These are phyloP conservation scores for Gossypium arboreum DNA, from an alignment of 345 rosid species.

Conservation along the genomic window DNA sequence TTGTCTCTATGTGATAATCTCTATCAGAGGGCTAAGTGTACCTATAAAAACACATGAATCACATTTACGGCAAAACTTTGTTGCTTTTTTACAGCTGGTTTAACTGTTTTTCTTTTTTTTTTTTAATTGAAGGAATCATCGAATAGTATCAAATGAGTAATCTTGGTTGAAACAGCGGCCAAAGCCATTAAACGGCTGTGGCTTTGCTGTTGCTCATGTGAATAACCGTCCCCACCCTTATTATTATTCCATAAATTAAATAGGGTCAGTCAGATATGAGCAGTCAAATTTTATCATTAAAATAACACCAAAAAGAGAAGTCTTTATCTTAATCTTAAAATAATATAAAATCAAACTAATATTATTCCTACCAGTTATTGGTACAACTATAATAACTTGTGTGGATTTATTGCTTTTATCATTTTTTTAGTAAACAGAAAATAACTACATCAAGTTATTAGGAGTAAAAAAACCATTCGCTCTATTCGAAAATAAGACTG, in stretches of 20 bases:
- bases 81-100: not conserved
- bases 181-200: not conserved
- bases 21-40: not conserved
- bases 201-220: not conserved
- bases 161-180: not conserved
- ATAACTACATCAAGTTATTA: too few species aligned
- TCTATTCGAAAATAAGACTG: too few species aligned
- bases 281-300: too few species aligned
- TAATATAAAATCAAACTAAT: too few species aligned
- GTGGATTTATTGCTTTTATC: too few species aligned
- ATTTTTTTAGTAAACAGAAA: too few species aligned
- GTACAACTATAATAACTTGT: too few species aligned
- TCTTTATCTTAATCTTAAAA: too few species aligned
- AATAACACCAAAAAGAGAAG: too few species aligned
- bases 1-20: not conserved
- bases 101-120: not conserved
- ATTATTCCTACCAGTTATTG: too few species aligned
- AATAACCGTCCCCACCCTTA: not conserved
- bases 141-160: not conserved
- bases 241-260: not conserved
- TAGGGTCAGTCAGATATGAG: not conserved
- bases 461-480: too few species aligned
- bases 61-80: constrained; percentile 4
- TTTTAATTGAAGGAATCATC: not conserved
- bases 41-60: constrained; percentile 32